Conservation (phyloP, 345 rosid genomes). For the Moringa oleifera region DNA sequence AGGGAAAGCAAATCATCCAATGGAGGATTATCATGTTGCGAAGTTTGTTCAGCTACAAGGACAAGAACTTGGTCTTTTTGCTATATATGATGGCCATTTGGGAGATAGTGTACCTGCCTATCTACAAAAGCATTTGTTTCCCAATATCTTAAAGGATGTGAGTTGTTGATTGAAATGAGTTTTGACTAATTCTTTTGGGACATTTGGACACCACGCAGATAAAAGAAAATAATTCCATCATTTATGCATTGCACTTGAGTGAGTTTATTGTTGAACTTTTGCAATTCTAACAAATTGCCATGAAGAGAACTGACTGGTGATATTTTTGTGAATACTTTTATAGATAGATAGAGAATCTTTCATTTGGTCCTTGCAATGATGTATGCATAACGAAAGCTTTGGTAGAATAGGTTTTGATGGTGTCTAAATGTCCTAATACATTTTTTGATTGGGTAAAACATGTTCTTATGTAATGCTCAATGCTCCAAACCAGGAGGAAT, state of each 20-base stretch:
- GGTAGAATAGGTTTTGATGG: background rate
- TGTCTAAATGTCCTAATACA: background rate
- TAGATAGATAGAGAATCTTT: no score
- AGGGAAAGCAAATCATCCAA: slow-evolving; percentile 77
- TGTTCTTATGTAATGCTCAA: background rate
- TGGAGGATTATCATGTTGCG: slow-evolving; percentile 77
- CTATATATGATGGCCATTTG: slow-evolving; percentile 69
- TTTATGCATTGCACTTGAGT: background rate
- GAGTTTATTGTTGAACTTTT: background rate
- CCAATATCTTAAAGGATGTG: slow-evolving; percentile 60
- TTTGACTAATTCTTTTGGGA: background rate
- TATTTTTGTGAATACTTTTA: no score
- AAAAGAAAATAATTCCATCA: background rate
- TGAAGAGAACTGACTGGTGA: background rate
- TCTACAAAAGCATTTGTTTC: slow-evolving; percentile 57
- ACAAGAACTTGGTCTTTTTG: slow-evolving; percentile 63
- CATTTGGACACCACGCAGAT: background rate
- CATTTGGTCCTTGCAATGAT: background rate
- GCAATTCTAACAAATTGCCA: background rate
- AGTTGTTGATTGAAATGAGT: slow-evolving; percentile 8
- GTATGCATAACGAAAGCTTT: background rate
- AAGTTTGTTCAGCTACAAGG: slow-evolving; percentile 40
- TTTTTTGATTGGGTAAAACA: background rate
- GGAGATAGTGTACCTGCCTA: slow-evolving; percentile 74
- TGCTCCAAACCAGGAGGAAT: slow-evolving; percentile 40